Base-by-base conservation (phyloP, 2,329 filamentous ascomycete species). In the Zasmidium angulare region DNA sequence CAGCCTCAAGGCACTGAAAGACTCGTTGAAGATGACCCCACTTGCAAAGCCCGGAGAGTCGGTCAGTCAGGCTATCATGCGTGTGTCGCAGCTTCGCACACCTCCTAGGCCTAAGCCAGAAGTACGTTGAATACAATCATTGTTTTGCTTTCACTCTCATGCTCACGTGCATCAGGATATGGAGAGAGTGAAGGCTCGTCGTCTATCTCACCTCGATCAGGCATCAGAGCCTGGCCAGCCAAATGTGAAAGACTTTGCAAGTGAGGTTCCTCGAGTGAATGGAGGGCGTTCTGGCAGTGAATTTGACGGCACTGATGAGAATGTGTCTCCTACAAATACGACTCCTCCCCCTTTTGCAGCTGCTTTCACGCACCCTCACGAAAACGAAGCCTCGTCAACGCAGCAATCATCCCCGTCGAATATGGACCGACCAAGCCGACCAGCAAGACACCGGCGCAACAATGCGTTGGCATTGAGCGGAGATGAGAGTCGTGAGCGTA, bases 11-110 rank as follows among this genome's bases (percentile, higher is more conserved):
- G 29, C 60, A 17, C 19, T 63, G 24, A 62, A 61, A 43, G 46
- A 53, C n/a, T 63, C 64, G 7, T 50, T 66, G 11, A 51, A 47
- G 22, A 66, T 66, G 64, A 66, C 62, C 17, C 64, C 62, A 23
- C 59, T 66, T 47, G 62, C 57, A 19, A 61, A 58, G 36, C 19
- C 50, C 43, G 62, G 62, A 7, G 58, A 64, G 50, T 60, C 58
- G 20, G 58, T 58, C 9, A 48, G 55, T n/a, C 49, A 64, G 47
- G 64, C 64, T 14, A 62, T 61, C n/a, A 31, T 55, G 22, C 46
- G 64, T 47, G 60, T 61, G 1, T 65, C 60, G 23, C 53, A 46
- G 17, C 46, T 66, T 22, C 51, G 53, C 17, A 43, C 23, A 40
- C 64, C 64, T 12, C 46, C 51, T 46, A 49, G 62, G 50, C 55